Evolutionary conservation across 345 rosid species (phyloP).

Genomic region (Populus deltoides): DNA sequence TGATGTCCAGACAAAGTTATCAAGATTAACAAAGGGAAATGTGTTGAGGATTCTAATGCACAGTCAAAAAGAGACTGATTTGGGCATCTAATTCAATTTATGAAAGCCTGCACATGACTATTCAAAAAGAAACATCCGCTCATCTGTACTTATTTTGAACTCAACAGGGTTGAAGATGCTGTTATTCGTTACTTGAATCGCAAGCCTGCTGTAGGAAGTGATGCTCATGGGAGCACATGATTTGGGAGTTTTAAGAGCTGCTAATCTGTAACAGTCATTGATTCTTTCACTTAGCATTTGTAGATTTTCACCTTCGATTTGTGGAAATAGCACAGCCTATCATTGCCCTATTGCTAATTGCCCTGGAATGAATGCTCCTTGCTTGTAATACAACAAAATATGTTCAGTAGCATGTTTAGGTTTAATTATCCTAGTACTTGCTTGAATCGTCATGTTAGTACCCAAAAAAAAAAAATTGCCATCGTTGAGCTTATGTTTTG

Average conservation of each 20-base stretch:
- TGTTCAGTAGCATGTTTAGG: constrained; percentile 20
- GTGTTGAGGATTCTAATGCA: neutral
- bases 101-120: neutral
- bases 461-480: neutral
- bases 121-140: neutral
- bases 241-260: constrained; percentile 10
- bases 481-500: constrained; percentile 4
- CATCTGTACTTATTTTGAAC: neutral
- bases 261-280: neutral
- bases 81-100: neutral
- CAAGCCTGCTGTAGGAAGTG: constrained; percentile 79
- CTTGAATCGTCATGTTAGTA: constrained; percentile 8
- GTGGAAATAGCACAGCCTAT: constrained; percentile 14
- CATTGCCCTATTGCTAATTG: constrained; percentile 10
- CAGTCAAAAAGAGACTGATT: neutral
- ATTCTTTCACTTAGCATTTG: constrained; percentile 13
- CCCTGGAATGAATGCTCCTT: neutral
- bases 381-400: constrained; percentile 22
- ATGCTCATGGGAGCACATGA: constrained; percentile 82
- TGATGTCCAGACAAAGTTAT: neutral
- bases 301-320: constrained; percentile 19
- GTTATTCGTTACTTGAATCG: constrained; percentile 91
- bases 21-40: neutral
- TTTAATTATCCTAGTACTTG: constrained; percentile 5
- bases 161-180: constrained; percentile 91